Evolutionary conservation across 1,284 basidiomycete species (phyloP).

Genomic region (Cryptococcus sp.): DNA sequence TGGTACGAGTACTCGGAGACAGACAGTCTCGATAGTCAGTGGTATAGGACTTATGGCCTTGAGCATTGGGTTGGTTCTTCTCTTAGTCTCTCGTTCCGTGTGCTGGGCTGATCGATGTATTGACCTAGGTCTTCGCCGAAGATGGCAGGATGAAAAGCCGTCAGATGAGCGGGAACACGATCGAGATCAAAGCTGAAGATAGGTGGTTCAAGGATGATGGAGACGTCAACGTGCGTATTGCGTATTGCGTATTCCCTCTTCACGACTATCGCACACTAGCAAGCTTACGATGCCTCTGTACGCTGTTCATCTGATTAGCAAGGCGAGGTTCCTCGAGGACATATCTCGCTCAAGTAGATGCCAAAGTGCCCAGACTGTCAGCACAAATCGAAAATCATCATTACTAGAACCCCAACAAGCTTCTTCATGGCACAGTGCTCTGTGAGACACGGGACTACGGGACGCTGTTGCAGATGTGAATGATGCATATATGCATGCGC

Average conservation of each 20-base stretch:
- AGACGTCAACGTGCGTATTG: conserved; percentile 40
- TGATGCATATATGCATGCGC: background rate
- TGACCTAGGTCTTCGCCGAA: conserved; percentile 51
- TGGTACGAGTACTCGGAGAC: conserved; percentile 62
- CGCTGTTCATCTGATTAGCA: conserved; percentile 11
- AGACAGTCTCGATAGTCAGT: conserved; percentile 49
- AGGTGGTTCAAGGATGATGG: conserved; percentile 62
- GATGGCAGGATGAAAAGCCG: conserved; percentile 61
- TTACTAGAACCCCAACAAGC: too few species aligned
- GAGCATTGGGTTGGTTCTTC: conserved; percentile 61
- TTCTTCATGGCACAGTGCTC: background rate
- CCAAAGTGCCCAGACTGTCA: too few species aligned
- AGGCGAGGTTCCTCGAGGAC: conserved; percentile 28
- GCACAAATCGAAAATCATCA: too few species aligned
- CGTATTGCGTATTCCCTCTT: conserved; percentile 9
- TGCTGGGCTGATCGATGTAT: background rate
- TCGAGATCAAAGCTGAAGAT: conserved; percentile 58
- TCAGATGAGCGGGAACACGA: conserved; percentile 63
- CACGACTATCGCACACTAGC: background rate
- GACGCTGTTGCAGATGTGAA: background rate
- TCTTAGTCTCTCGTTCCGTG: background rate
- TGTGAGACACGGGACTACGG: too few species aligned
- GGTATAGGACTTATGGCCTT: conserved; percentile 63
- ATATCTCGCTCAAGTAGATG: conserved; percentile 19
- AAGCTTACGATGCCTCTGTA: background rate